Evolutionary conservation across 2,329 filamentous ascomycete species (phyloP).

Genomic region (Paraphaeosphaeria minitans): DNA sequence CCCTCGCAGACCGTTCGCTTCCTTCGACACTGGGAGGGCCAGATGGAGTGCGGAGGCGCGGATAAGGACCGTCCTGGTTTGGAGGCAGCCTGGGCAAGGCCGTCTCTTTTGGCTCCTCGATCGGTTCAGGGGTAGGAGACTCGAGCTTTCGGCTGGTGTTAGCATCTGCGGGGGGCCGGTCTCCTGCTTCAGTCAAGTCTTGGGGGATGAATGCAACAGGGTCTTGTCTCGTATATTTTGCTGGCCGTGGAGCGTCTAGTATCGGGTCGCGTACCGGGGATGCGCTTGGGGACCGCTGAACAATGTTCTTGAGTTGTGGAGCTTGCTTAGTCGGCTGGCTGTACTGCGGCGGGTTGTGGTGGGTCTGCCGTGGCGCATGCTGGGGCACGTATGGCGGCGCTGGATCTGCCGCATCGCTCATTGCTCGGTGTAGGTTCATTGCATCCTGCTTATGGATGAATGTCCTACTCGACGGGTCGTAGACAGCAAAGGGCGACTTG

Average conservation of each 20-base stretch:
- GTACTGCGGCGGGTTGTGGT: background rate
- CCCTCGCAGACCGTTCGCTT: constrained; percentile 38
- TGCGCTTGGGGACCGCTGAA: constrained; percentile 1
- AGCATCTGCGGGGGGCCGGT: constrained; percentile 30
- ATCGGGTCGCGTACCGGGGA: constrained; percentile 1
- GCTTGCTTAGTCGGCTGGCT: constrained; percentile 1
- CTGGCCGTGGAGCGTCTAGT: constrained; percentile 16
- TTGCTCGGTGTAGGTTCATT: constrained; percentile 39
- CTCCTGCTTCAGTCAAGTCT: constrained; percentile 52
- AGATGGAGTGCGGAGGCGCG: constrained; percentile 21
- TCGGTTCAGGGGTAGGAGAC: constrained; percentile 13
- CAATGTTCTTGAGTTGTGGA: constrained; percentile 3
- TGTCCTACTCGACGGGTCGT: constrained; percentile 44
- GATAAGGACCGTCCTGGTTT: constrained; percentile 37
- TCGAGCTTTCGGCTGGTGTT: constrained; percentile 28
- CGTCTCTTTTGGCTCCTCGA: constrained; percentile 11
- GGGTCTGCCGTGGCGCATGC: constrained; percentile 22
- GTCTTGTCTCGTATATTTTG: constrained; percentile 2
- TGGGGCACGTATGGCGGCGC: constrained; percentile 28
- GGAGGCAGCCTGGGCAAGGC: constrained; percentile 26
- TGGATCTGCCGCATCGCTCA: constrained; percentile 34
- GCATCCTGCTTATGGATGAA: constrained; percentile 46
- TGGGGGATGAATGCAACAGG: constrained; percentile 40
- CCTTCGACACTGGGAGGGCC: constrained; percentile 16
- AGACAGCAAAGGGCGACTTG: constrained; percentile 44